Evolutionary conservation across 2,329 filamentous ascomycete genomes (phyloP), one percentile per base, ranked within the genome.

Genomic region (Scedosporium dehoogii): DNA sequence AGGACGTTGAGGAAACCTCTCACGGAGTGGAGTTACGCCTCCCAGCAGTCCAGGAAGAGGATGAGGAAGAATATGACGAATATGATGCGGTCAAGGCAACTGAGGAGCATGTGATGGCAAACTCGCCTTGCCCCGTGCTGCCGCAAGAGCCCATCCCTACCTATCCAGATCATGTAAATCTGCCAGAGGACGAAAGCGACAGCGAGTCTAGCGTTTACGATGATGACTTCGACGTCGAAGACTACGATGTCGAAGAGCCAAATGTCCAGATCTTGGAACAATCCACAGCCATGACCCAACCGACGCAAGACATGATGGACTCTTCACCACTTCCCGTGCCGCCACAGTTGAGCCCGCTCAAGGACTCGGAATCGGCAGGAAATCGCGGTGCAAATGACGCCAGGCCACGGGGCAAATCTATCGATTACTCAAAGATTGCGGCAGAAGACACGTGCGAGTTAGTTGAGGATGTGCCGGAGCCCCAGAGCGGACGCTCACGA

Each of bases 321-420:
- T 78, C 80, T 1, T 74, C 79, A 2, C 77, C 81, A 2, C 70
- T 82, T 2, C 79, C 80, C 0, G 71, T 75, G 42, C 77, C 78
- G 1, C 79, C 75, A 16, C 79, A 77, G 58, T 66, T 81, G 58
- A 81, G 76, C 58, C 83, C 84, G 1, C 73, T 87, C 0, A 78
- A 78, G 58, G 79, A 82, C 63, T 81, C 78, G 1, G 73, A 74
- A 10, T 76, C 80, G 1, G 80, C 81, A 0, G 82, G 79, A 2
- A 85, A 85, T 66, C 65, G 75, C 65, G 71, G 76, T 9, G 7
- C 48, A 41, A 48, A 59, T 53, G 66, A 21, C 21, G 58, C 23
- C 65, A 66, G 21, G 70, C 68, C 29, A 57, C 66, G 7, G 62
- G 65, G 4, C 66, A 74, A 25, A 33, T 23, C 59, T n/a, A 75